Evolutionary conservation across 106 monocot species (phyloP).

Genomic region (Iris macrosiphon): DNA sequence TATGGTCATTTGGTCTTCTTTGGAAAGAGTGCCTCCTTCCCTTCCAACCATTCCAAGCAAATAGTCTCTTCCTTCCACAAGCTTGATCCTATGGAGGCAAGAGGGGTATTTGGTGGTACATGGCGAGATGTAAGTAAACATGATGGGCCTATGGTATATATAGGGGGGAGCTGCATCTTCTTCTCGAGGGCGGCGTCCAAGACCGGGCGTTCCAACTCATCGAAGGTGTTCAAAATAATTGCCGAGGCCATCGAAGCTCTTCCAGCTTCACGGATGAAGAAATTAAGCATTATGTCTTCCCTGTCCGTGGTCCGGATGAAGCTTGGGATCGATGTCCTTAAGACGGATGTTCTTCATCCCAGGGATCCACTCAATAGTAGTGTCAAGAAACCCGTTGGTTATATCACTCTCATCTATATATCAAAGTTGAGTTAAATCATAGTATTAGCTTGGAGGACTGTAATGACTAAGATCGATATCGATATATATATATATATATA

Average conservation of each 20-base stretch:
- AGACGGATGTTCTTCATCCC: constrained; percentile 9
- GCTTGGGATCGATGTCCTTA: constrained; percentile 4
- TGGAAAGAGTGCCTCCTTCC: too few relatives aligned
- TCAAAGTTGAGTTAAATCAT: too few relatives aligned
- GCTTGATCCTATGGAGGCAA: not conserved
- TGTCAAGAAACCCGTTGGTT: not conserved
- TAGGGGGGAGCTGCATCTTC: not conserved
- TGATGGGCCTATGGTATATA: not conserved
- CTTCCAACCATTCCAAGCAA: not conserved
- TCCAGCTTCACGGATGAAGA: not conserved
- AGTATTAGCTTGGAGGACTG: too few relatives aligned
- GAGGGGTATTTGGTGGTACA: not conserved
- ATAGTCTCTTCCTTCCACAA: not conserved
- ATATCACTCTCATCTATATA: not conserved
- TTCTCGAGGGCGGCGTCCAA: not conserved
- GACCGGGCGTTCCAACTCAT: not conserved
- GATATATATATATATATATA: too few relatives aligned
- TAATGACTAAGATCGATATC: too few relatives aligned
- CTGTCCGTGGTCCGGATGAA: not conserved
- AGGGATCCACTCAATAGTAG: not conserved
- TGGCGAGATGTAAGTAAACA: not conserved
- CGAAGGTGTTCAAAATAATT: constrained; percentile 2
- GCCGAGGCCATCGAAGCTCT: not conserved
- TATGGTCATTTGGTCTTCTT: too few relatives aligned
- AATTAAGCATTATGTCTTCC: not conserved